Evolutionary conservation across 129 eudicot genomes (phyloP), one percentile per base, ranked within the genome.

Genomic region (Lonicera japonica): DNA sequence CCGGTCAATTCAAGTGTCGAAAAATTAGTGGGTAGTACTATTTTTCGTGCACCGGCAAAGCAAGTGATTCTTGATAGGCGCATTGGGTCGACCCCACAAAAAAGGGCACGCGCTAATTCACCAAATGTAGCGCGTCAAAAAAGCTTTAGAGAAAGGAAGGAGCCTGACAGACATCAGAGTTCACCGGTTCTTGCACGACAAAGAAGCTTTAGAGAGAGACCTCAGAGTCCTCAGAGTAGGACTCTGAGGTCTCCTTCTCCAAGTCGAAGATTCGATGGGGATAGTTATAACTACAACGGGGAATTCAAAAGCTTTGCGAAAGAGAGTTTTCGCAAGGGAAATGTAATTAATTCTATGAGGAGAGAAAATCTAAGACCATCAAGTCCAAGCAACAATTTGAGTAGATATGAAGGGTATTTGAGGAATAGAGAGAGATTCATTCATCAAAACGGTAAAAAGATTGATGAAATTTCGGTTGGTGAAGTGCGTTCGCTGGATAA

Each of bases 181-280:
- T n/a, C n/a, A n/a, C n/a, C n/a, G n/a, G n/a, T 52, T 41, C 76
- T 86, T 0, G 56, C 79, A 5, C 65, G 86, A 24, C 94, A 85
- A 22, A 81, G 78, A 58, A 85, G 85, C 74, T 75, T 78, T 70
- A 52, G 87, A 58, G 61, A 58, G 12, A 82, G 78, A 55, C 75
- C 60, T 23, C 73, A 73, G 75, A 68, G 57, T 16, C 9, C 69
- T 0, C 69, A n/a, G n/a, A n/a, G 77, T 41, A 80, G 78, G 48
- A 64, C 59, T 5, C 41, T 73, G 65, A 67, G 85, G 54, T 78
- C 95, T 1, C 82, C 83, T 39, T 83, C 88, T 53, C 87, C 91
- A 0, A 73, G 86, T 58, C 64, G 91, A 71, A 76, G 88, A 79
- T 75, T 83, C 50, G 65, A 56, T 12, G 68, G 71, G n/a, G 70